Percentiles rank a stretch among this genome's conserved stretches.
Evolutionary conservation across 139 green algal genomes (phyloP).

Genomic region (Closterium sp.): DNA sequence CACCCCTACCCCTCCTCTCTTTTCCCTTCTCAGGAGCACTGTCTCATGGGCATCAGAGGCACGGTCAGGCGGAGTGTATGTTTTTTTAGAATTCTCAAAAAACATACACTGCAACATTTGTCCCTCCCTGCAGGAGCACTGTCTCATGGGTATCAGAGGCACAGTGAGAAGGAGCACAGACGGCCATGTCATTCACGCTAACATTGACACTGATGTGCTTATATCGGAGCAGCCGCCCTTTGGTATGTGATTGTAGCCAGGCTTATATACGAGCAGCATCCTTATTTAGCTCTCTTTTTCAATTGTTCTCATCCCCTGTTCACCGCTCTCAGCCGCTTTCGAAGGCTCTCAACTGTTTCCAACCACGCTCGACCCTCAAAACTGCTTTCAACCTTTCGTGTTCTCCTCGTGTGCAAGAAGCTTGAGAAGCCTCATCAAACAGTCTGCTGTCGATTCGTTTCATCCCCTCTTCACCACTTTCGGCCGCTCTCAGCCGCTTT

Average conservation of each 20-base stretch:
- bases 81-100: no score
- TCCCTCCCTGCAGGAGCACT: conserved; percentile 90
- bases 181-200: conserved; percentile 78
- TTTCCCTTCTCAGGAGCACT: conserved; percentile 77
- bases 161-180: conserved; percentile 68
- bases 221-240: conserved; percentile 71
- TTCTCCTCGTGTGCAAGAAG: conserved; percentile 63
- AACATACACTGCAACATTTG: no score
- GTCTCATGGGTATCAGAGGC: conserved; percentile 78
- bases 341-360: neutral
- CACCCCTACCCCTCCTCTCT: neutral
- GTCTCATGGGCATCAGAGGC: conserved; percentile 78
- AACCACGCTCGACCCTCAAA: no score
- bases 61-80: conserved; percentile 65
- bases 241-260: conserved; percentile 26
- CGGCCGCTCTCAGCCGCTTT: no score
- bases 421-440: conserved; percentile 81
- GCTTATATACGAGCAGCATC: neutral
- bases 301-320: no score
- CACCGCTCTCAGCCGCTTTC: conserved; percentile 53
- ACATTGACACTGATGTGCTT: conserved; percentile 81
- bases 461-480: neutral
- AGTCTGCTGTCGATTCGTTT: conserved; percentile 54
- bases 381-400: no score
- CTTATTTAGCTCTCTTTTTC: no score